phyloP scores from a whole-genome alignment of 2,329 filamentous ascomycete genomes.

The Colletotrichum sp. region DNA sequence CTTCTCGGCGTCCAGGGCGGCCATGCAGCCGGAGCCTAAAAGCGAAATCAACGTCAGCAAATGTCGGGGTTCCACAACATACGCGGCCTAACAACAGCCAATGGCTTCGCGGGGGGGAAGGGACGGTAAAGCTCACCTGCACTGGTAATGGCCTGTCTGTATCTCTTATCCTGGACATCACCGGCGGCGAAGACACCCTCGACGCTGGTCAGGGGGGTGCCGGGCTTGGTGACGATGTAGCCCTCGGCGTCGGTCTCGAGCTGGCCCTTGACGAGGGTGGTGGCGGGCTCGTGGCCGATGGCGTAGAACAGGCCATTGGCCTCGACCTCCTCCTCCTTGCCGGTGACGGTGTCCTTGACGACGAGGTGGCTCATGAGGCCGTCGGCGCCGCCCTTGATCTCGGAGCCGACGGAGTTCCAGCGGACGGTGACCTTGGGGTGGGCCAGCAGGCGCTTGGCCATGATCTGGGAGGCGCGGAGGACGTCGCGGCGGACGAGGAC shows the following conservation, averaged over 20 bases:
- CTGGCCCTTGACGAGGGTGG: conserved; percentile 87
- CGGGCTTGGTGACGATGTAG: conserved; percentile 88
- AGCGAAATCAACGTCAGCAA: conserved; percentile 20
- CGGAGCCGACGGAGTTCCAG: conserved; percentile 81
- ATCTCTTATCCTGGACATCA: conserved; percentile 98
- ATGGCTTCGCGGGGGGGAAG: neutral
- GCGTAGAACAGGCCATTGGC: conserved; percentile 97
- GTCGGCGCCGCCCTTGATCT: conserved; percentile 85
- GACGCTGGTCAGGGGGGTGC: conserved; percentile 85
- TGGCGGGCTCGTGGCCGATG: conserved; percentile 95
- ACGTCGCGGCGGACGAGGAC: conserved; percentile 89
- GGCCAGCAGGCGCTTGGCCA: conserved; percentile 82
- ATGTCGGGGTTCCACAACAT: neutral
- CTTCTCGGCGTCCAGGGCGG: conserved; percentile 94
- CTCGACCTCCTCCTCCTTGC: conserved; percentile 80
- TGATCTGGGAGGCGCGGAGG: conserved; percentile 87
- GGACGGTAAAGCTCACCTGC: conserved; percentile 70
- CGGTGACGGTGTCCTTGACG: conserved; percentile 79
- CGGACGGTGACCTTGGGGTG: conserved; percentile 91
- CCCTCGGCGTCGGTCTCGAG: conserved; percentile 87
- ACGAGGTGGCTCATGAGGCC: conserved; percentile 89
- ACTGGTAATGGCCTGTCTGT: conserved; percentile 96
- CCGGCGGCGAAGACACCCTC: conserved; percentile 95
- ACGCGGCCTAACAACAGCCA: neutral
- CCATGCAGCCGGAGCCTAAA: conserved; percentile 89